These are phyloP conservation scores for Picochlorum sp. DNA, from an alignment of 139 green algal species.

Conservation along the genomic window DNA sequence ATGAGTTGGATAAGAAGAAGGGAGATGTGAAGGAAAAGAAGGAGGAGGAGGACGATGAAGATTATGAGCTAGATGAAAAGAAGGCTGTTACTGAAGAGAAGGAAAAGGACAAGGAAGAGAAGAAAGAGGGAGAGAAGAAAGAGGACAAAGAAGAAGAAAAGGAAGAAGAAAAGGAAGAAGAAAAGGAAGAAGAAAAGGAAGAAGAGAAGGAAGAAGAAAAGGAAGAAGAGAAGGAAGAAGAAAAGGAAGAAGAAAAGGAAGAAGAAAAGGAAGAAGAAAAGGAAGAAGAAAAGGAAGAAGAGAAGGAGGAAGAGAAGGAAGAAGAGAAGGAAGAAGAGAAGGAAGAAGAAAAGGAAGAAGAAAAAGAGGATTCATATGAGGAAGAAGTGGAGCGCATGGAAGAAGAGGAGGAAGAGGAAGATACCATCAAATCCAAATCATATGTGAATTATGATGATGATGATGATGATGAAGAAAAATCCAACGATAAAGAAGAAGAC, in stretches of 20 bases:
- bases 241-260: not conserved
- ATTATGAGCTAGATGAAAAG: not conserved
- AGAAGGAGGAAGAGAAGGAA: constrained; percentile 2
- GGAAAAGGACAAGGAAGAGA: not conserved
- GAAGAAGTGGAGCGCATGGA: constrained; percentile 1
- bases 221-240: not conserved
- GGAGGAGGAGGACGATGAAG: not conserved
- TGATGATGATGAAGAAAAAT: not conserved
- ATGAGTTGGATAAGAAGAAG: not conserved
- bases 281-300: not conserved
- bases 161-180: not conserved
- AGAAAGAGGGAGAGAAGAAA: not conserved
- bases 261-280: not conserved
- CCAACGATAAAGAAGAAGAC: not conserved
- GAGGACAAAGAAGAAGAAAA: not conserved
- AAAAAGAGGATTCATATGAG: constrained; percentile 5
- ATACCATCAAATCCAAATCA: not conserved
- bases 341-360: not conserved
- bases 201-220: too few species aligned
- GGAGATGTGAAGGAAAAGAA: not conserved
- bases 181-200: not conserved
- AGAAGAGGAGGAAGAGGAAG: constrained; percentile 7
- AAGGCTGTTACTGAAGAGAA: constrained; percentile 2
- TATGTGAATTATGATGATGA: not conserved
- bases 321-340: constrained; percentile 6